These are phyloP conservation scores for Naegleria lovaniensis DNA, from an alignment of 208 protist genomes.

Conservation along the genomic window DNA sequence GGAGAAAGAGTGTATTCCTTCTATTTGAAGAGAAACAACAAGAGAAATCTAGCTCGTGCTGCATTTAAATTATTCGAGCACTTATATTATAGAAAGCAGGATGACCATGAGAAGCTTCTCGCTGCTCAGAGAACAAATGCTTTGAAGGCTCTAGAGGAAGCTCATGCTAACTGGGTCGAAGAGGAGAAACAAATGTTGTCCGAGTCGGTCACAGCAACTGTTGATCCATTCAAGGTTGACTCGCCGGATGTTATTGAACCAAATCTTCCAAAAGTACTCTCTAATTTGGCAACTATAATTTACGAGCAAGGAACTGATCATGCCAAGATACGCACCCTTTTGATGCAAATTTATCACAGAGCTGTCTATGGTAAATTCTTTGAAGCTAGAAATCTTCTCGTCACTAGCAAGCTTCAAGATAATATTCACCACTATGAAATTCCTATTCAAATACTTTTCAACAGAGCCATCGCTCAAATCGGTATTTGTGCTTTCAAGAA, in stretches of 20 bases:
- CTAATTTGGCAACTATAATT: constrained; percentile 45
- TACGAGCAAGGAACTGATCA: constrained; percentile 54
- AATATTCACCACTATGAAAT: constrained; percentile 60
- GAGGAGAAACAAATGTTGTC: neutral
- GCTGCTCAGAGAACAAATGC: neutral
- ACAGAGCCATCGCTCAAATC: constrained; percentile 72
- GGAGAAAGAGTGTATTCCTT: neutral
- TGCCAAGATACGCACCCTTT: constrained; percentile 55
- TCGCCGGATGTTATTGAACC: neutral
- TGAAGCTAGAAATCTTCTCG: constrained; percentile 67
- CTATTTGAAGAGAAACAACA: neutral
- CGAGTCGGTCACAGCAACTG: neutral
- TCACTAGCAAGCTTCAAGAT: constrained; percentile 74
- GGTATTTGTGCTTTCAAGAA: constrained; percentile 72
- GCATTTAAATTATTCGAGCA: constrained; percentile 15
- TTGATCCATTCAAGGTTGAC: neutral
- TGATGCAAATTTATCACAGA: constrained; percentile 71
- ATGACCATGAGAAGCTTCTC: constrained; percentile 15
- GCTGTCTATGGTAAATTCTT: constrained; percentile 62
- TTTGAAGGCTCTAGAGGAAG: neutral
- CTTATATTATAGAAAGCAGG: constrained; percentile 25
- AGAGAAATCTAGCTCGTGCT: neutral
- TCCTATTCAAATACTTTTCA: constrained; percentile 73
- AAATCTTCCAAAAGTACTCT: constrained; percentile 31
- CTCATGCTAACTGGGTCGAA: neutral